These are phyloP conservation scores for Endothia cerciana DNA, from an alignment of 2,329 filamentous ascomycete species.

Conservation along the genomic window DNA sequence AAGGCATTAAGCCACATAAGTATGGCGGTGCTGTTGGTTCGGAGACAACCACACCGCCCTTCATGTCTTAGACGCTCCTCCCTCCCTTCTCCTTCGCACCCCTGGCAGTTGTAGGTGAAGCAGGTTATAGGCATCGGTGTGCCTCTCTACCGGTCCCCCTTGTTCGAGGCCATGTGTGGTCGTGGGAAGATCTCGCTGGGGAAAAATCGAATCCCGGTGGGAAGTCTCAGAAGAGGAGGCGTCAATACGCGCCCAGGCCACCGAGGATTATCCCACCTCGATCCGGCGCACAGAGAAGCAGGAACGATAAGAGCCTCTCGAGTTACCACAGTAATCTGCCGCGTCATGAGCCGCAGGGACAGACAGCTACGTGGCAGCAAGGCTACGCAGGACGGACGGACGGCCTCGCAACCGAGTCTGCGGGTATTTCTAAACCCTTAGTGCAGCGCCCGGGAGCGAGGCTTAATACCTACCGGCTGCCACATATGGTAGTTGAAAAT, in stretches of 20 bases:
- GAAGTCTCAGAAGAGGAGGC: neutral
- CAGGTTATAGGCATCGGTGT: neutral
- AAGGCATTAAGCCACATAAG: neutral
- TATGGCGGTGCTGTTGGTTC: neutral
- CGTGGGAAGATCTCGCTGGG: neutral
- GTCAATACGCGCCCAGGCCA: neutral
- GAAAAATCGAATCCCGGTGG: neutral
- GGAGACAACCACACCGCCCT: neutral
- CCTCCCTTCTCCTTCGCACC: neutral
- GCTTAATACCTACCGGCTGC: neutral
- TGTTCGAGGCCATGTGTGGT: neutral
- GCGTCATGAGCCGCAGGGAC: neutral
- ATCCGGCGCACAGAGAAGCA: neutral
- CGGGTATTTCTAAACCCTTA: neutral
- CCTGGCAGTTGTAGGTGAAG: neutral
- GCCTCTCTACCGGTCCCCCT: neutral
- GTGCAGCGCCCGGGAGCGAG: neutral
- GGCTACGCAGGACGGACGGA: neutral
- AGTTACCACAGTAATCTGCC: neutral
- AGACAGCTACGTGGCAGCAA: neutral
- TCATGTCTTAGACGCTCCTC: neutral
- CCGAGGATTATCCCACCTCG: neutral
- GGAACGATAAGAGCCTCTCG: neutral
- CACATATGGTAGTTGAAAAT: neutral
- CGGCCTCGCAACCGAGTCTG: neutral